phyloP scores from a whole-genome alignment of 1,139 yeast species.

The Blastobotrys malaysiensis region DNA sequence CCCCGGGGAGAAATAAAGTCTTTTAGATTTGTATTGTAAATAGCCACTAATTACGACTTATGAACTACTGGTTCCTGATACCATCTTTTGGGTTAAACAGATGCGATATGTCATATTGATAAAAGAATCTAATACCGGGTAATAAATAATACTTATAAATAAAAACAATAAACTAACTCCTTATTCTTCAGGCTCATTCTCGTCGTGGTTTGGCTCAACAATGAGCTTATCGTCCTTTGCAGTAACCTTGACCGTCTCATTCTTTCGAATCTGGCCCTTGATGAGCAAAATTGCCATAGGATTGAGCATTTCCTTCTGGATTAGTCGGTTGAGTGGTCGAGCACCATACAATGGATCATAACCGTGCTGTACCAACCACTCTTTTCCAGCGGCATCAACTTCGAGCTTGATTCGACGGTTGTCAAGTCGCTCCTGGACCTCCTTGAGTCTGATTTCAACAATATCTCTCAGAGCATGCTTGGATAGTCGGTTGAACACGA shows the following conservation, averaged over 20 bases:
- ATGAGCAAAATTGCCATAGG: slow-evolving; percentile 79
- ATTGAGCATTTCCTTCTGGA: slow-evolving; percentile 74
- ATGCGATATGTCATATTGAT: too few species aligned
- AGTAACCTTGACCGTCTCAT: slow-evolving; percentile 53
- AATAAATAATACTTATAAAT: slow-evolving; percentile 3
- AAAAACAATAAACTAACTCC: slow-evolving; percentile 2
- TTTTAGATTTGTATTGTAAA: neutral
- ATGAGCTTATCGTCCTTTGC: slow-evolving; percentile 36
- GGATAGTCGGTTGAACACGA: slow-evolving; percentile 85
- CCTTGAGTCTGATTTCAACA: slow-evolving; percentile 75
- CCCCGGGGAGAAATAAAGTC: slow-evolving; percentile 2
- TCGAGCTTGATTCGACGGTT: slow-evolving; percentile 70
- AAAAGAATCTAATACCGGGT: neutral
- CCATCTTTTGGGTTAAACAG: too few species aligned
- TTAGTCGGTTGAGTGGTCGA: slow-evolving; percentile 85
- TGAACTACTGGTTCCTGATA: neutral
- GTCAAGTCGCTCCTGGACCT: slow-evolving; percentile 69
- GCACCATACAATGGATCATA: slow-evolving; percentile 94
- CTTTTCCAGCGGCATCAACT: slow-evolving; percentile 55
- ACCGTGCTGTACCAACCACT: slow-evolving; percentile 75
- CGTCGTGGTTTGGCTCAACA: slow-evolving; percentile 48
- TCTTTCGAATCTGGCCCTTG: slow-evolving; percentile 69
- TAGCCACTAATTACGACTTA: neutral
- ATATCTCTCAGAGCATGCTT: slow-evolving; percentile 66
- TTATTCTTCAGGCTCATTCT: slow-evolving; percentile 14